Base-by-base conservation (phyloP, 2,329 filamentous ascomycete species). In the Microsporum canis region DNA sequence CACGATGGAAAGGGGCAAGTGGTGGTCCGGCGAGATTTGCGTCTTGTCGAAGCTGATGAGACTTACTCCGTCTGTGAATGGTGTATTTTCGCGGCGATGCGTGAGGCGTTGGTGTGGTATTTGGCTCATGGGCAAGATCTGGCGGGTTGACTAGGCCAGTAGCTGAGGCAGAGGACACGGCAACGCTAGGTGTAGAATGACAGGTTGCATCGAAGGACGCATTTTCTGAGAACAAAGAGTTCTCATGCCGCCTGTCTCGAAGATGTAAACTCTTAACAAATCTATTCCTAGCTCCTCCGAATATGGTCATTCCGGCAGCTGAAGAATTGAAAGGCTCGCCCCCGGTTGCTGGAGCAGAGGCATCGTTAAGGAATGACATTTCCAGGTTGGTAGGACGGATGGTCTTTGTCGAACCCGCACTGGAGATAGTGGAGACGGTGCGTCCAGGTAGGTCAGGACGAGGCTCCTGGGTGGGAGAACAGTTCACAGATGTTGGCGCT, bases 331-430 rank as follows among this genome's bases (percentile, higher is more conserved):
- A 61, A 3, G 68, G 62, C 62, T 73, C 71, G 5, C 72, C 64
- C 6, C 55, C 33, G 41, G 5, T n/a, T 1, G 55, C 23, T 12
- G 34, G 3, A 12, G 5, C 2, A 12, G 23, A 33, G 10, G 33
- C 5, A 5, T 33, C 34, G 23, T 38, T 57, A 8, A 63, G 58
- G 2, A 58, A 57, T 5, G 64, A 60, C 3, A 63, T 55, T 36
- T 73, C 70, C 7, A 68, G 63, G 27, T 68, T 70, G 12, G 69
- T 70, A 33, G 74, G 71, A 59, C 70, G 73, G 33, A 79, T 71
- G 5, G 77, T 79, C 65, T 74, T 77, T 57, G 74, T 70, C 8
- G 77, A 79, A 39, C 77, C 76, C 10, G 77, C 71, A 14, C 71
- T 78, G n/a, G 77, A 79, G 59, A 78, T 66, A 0, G 71, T 73